phyloP scores from a whole-genome alignment of 2,329 filamentous ascomycete genomes.

The Aspergillus piperis region DNA sequence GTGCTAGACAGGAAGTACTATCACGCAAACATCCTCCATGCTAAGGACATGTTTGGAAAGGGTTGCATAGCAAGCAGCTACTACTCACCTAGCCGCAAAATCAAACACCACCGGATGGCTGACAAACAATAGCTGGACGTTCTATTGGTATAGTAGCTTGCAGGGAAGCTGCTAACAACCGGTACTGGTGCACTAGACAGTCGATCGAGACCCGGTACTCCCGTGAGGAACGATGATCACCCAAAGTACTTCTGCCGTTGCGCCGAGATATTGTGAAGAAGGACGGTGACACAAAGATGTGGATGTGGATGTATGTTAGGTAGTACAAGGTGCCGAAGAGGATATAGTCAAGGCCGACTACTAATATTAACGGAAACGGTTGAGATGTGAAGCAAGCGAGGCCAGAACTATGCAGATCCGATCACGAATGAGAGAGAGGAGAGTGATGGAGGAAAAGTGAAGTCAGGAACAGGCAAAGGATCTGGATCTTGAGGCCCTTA shows the following conservation, averaged over 20 bases:
- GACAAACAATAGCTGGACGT: not conserved
- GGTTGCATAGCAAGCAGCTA: not conserved
- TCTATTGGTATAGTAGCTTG: constrained; percentile 3
- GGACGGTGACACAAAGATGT: constrained; percentile 21
- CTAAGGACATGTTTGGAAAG: not conserved
- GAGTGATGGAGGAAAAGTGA: constrained; percentile 1
- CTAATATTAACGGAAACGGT: too few species aligned
- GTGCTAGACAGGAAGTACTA: not conserved
- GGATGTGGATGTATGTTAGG: constrained; percentile 2
- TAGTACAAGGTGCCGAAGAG: not conserved
- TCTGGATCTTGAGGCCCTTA: constrained; percentile 18
- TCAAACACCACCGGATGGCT: not conserved
- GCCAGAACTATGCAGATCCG: not conserved
- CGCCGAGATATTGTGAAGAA: constrained; percentile 10
- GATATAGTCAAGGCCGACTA: not conserved
- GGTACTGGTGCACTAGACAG: constrained; percentile 12
- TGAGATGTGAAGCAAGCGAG: not conserved
- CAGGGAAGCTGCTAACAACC: constrained; percentile 18
- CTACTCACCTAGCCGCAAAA: constrained; percentile 4
- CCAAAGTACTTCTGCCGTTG: constrained; percentile 11
- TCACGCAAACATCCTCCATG: not conserved
- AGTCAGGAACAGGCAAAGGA: constrained; percentile 10
- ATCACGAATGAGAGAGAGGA: not conserved
- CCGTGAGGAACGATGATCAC: constrained; percentile 7
- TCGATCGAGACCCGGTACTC: not conserved